Evolutionary conservation across 768 basidiomycete genomes (phyloP), one percentile per base, ranked within the genome.

Genomic region (Lactifluus subvellereus): DNA sequence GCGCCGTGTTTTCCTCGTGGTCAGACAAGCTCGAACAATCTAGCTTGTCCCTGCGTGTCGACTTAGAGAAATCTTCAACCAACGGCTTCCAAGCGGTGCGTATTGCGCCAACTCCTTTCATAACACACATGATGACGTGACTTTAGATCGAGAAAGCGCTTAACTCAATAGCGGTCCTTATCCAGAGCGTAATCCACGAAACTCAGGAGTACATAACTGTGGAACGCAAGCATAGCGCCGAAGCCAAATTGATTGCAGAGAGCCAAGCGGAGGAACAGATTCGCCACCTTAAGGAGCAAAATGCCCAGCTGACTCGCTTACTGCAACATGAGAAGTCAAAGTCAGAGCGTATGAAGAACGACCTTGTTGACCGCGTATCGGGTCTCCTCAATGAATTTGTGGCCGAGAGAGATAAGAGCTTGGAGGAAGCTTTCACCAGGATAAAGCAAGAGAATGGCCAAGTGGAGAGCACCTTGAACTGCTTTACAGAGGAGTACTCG

Each of bases 341-440:
- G 63, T 81, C 87, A 0, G 84, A 87, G 30, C 82, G 79, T 54
- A 83, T 88, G 1, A 88, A 85, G 62, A 84, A 86, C 47, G 87
- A 89, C 45, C 72, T 96, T 13, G 73, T 94, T n/a, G 81, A 87
- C 47, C 86, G 85, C 43, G 79, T 96, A 54, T 88, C 89, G 0
- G 77, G 78, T 4, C 77, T 94, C 66, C 75, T 97, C 2, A 84
- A 82, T 11, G 86, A 82, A 32, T 95, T 88, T 72, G 80, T 86
- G 35, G 74, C 80, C 48, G 80, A 86, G 52, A 83, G 89, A 33
- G 88, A 94, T 70, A 77, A 79, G 16, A 83, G 82, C 20, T 75
- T 94, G 57, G 79, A 80, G 45, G 82, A 84, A 32, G 80, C 84
- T 1, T 77, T 91, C 55, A 75, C 75, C 1, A 71, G 74, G 47